phyloP scores from a whole-genome alignment of 2,329 filamentous ascomycete species.

The Monosporascus ibericus region DNA sequence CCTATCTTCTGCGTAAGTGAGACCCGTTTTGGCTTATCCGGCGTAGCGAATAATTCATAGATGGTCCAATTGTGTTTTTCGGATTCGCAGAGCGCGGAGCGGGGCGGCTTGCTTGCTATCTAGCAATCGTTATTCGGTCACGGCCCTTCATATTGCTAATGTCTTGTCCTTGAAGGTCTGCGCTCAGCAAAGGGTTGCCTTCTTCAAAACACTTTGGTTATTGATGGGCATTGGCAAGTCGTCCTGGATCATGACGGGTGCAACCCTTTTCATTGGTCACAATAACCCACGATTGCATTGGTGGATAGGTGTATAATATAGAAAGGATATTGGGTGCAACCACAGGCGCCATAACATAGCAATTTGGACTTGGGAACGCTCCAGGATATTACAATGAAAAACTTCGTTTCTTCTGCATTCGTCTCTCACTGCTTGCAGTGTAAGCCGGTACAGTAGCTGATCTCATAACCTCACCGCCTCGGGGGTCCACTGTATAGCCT shows the following conservation, averaged over 20 bases:
- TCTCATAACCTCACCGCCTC: no score
- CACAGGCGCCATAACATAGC: not conserved
- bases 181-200: not conserved
- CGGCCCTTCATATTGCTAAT: not conserved
- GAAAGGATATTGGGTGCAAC: not conserved
- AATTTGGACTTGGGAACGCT: not conserved
- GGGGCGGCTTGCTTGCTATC: not conserved
- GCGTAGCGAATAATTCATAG: not conserved
- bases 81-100: not conserved
- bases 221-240: not conserved
- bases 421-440: no score
- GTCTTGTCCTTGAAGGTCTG: not conserved
- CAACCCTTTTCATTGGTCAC: not conserved
- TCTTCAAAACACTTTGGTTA: not conserved
- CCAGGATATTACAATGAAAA: not conserved
- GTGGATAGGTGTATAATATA: not conserved
- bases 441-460: no score
- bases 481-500: no score
- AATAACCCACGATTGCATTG: not conserved
- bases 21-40: not conserved
- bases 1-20: not conserved
- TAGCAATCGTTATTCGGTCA: not conserved
- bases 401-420: not conserved
- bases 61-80: not conserved
- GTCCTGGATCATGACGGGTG: not conserved